Evolutionary conservation across 1,284 basidiomycete species (phyloP).

Genomic region (Chalciporus sp.): DNA sequence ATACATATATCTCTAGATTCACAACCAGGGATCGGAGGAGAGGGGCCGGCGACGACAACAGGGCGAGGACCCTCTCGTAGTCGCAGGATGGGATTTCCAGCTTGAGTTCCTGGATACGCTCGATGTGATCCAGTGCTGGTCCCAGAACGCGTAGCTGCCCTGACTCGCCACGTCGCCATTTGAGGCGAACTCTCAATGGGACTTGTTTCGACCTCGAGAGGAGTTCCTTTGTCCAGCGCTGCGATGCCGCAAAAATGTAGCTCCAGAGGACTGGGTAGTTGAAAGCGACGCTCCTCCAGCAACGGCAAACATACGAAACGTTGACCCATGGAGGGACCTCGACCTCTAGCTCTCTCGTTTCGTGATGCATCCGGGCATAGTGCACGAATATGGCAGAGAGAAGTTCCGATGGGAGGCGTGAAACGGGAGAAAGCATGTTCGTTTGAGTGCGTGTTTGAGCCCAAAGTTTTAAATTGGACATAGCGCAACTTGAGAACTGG

Average conservation of each 20-base stretch:
- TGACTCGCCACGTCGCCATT: constrained; percentile 3
- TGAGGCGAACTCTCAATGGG: constrained; percentile 25
- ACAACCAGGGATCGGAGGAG: background rate
- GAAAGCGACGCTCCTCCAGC: constrained; percentile 37
- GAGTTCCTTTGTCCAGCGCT: constrained; percentile 34
- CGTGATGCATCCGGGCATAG: constrained; percentile 5
- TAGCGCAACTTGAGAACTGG: no score
- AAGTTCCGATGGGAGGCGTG: constrained; percentile 26
- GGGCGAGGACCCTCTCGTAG: background rate
- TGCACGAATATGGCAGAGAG: constrained; percentile 22
- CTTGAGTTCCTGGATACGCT: constrained; percentile 22
- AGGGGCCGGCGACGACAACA: constrained; percentile 10
- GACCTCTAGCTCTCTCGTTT: background rate
- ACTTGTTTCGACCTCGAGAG: constrained; percentile 36
- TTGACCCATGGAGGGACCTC: constrained; percentile 13
- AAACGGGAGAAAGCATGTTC: constrained; percentile 30
- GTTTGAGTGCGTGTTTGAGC: constrained; percentile 15
- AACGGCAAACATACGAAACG: constrained; percentile 34
- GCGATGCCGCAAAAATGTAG: constrained; percentile 19
- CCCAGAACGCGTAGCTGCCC: constrained; percentile 8
- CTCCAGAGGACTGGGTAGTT: constrained; percentile 34
- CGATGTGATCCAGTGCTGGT: constrained; percentile 13
- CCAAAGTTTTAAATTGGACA: no score
- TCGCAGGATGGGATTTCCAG: background rate
- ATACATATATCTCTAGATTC: background rate